Percentiles rank a stretch among this genome's conserved stretches.
phyloP scores from a whole-genome alignment of 2,329 filamentous ascomycete species.

The Talaromyces sp. region DNA sequence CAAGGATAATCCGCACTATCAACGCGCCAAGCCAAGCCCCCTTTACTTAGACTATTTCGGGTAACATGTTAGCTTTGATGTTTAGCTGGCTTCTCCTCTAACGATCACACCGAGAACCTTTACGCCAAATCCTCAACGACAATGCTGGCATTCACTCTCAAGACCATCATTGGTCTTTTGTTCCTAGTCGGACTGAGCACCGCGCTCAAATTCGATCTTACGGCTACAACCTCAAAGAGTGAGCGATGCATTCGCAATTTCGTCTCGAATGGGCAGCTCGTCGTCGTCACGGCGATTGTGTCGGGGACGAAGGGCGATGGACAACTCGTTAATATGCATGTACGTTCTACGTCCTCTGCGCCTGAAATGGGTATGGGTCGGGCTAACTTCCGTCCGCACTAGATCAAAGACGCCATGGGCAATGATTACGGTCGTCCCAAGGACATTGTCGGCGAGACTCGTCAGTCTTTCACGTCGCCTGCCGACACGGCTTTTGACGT shows the following conservation, averaged over 20 bases:
- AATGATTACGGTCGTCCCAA: conserved; percentile 93
- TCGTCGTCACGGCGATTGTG: conserved; percentile 88
- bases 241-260: conserved; percentile 97
- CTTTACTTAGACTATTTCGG: conserved; percentile 17
- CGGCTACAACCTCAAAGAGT: conserved; percentile 61
- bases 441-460: conserved; percentile 85
- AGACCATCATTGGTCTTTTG: conserved; percentile 31
- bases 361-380: no score
- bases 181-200: conserved; percentile 39
- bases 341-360: conserved; percentile 46
- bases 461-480: conserved; percentile 90
- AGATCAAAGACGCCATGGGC: conserved; percentile 93
- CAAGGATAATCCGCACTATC: conserved; percentile 28
- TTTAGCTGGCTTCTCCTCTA: conserved; percentile 18
- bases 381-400: no score
- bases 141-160: conserved; percentile 33
- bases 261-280: conserved; percentile 83
- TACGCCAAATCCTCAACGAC: not conserved
- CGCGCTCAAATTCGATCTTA: conserved; percentile 91
- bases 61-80: conserved; percentile 11
- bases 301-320: conserved; percentile 86
- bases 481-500: conserved; percentile 91
- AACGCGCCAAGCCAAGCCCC: conserved; percentile 21
- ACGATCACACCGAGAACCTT: not conserved
- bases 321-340: conserved; percentile 89